Evolutionary conservation across 768 basidiomycete species (phyloP).

Genomic region (Russula vinacea): DNA sequence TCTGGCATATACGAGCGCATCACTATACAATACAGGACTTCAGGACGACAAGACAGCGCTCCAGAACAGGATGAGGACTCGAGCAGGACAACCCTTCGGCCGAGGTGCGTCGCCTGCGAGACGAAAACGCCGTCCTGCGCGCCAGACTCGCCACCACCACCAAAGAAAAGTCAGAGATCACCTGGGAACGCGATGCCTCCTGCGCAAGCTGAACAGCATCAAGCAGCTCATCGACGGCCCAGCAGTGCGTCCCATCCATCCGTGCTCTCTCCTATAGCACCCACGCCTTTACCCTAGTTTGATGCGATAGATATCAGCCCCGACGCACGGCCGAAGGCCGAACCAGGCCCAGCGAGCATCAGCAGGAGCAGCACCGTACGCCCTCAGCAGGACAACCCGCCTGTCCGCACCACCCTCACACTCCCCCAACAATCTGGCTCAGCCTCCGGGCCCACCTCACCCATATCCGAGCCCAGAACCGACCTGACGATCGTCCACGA

Average conservation of each 20-base stretch:
- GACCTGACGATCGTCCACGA: conserved; percentile 19
- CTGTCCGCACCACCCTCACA: not conserved
- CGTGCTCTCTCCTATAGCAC: not conserved
- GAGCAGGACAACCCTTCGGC: conserved; percentile 34
- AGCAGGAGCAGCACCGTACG: not conserved
- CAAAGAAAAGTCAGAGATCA: conserved; percentile 17
- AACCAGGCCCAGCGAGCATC: not conserved
- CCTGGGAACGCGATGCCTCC: conserved; percentile 23
- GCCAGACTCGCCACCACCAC: conserved; percentile 13
- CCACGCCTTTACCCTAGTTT: not conserved
- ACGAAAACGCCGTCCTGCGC: conserved; percentile 23
- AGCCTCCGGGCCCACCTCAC: not conserved
- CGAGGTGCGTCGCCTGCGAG: conserved; percentile 22
- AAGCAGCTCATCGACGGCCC: conserved; percentile 13
- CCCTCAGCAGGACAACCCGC: not conserved
- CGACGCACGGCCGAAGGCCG: not conserved
- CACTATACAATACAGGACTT: conserved; percentile 30
- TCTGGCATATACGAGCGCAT: conserved; percentile 37
- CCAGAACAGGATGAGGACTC: conserved; percentile 38
- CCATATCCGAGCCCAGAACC: conserved; percentile 18
- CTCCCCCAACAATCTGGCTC: not conserved
- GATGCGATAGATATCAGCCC: not conserved
- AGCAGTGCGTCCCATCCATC: not conserved
- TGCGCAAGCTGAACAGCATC: conserved; percentile 20
- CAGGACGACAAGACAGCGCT: conserved; percentile 33